These are phyloP conservation scores for Lichtheimia ornata DNA, from an alignment of 371 early-diverging fungal species.

Conservation along the genomic window DNA sequence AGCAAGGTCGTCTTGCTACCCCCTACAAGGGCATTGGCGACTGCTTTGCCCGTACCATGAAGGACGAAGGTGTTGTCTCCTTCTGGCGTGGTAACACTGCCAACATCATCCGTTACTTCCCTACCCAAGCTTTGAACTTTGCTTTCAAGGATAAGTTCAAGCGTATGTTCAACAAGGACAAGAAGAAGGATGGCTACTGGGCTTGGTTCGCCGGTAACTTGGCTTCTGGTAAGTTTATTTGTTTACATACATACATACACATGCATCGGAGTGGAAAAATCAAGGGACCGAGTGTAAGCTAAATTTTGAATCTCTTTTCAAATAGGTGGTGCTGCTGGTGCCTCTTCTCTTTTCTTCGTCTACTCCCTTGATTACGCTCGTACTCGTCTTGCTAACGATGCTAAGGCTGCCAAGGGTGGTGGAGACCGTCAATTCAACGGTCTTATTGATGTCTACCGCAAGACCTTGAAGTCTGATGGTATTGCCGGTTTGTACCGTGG, in stretches of 20 bases:
- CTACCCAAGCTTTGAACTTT: slow-evolving; percentile 85
- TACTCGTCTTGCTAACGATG: slow-evolving; percentile 85
- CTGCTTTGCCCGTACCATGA: slow-evolving; percentile 75
- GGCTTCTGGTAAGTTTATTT: slow-evolving; percentile 50
- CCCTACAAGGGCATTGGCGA: slow-evolving; percentile 83
- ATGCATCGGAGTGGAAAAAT: too few species aligned
- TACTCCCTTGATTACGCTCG: slow-evolving; percentile 87
- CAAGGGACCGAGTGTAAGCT: too few species aligned
- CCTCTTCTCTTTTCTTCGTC: slow-evolving; percentile 48
- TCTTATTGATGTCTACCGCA: slow-evolving; percentile 71
- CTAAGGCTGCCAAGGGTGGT: slow-evolving; percentile 67
- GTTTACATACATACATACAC: background rate
- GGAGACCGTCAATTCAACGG: slow-evolving; percentile 80
- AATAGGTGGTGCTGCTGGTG: slow-evolving; percentile 77
- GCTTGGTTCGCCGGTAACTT: slow-evolving; percentile 78
- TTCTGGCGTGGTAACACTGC: slow-evolving; percentile 85
- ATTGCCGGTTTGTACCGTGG: slow-evolving; percentile 84
- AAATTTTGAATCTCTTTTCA: too few species aligned
- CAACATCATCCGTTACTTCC: slow-evolving; percentile 88
- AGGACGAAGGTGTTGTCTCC: slow-evolving; percentile 70
- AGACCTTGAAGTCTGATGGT: slow-evolving; percentile 72
- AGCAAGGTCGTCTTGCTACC: slow-evolving; percentile 67
- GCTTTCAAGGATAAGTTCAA: slow-evolving; percentile 85
- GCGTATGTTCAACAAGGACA: slow-evolving; percentile 72
- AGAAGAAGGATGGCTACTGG: slow-evolving; percentile 69